A percentile compares a stretch with the other conserved stretches of the same genome.
These are phyloP conservation scores for Hypoxylon perforatum DNA, from an alignment of 495 filamentous ascomycete species.

Conservation along the genomic window DNA sequence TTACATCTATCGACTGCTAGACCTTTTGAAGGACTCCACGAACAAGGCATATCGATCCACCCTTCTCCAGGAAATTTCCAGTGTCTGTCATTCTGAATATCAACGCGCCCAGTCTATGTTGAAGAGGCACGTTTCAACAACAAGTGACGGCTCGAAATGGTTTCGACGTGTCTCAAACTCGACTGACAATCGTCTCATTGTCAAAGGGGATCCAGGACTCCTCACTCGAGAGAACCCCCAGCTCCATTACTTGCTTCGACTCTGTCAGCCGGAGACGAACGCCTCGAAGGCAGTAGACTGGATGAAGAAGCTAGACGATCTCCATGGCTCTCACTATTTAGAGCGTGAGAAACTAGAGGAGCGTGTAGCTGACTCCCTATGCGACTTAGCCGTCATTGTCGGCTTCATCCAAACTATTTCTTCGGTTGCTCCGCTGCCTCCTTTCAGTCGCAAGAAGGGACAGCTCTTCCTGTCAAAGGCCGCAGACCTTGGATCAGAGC, in stretches of 20 bases:
- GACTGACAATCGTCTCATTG: conserved; percentile 45
- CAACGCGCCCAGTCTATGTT: conserved; percentile 41
- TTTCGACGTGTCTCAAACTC: conserved; percentile 48
- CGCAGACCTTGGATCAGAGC: conserved; percentile 40
- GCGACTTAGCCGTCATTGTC: background rate
- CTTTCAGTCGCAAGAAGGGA: conserved; percentile 41
- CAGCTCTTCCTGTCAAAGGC: conserved; percentile 44
- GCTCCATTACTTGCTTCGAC: conserved; percentile 47
- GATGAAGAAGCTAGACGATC: conserved; percentile 40
- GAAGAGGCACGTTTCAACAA: conserved; percentile 47
- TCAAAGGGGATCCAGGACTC: conserved; percentile 47
- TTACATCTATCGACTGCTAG: conserved; percentile 49
- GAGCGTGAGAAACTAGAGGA: background rate
- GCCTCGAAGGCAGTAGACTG: conserved; percentile 37
- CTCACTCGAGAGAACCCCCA: conserved; percentile 39
- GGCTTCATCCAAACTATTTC: conserved; percentile 45
- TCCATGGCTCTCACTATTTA: conserved; percentile 31
- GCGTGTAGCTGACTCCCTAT: background rate
- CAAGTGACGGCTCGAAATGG: conserved; percentile 34
- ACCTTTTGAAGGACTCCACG: conserved; percentile 21
- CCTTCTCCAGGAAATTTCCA: conserved; percentile 51
- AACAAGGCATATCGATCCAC: conserved; percentile 41
- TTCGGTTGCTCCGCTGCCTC: conserved; percentile 38
- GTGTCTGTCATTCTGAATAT: conserved; percentile 53
- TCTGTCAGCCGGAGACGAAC: conserved; percentile 43